Base-by-base conservation (phyloP, 257 asterid genomes). In the Nicotiana otophora region DNA sequence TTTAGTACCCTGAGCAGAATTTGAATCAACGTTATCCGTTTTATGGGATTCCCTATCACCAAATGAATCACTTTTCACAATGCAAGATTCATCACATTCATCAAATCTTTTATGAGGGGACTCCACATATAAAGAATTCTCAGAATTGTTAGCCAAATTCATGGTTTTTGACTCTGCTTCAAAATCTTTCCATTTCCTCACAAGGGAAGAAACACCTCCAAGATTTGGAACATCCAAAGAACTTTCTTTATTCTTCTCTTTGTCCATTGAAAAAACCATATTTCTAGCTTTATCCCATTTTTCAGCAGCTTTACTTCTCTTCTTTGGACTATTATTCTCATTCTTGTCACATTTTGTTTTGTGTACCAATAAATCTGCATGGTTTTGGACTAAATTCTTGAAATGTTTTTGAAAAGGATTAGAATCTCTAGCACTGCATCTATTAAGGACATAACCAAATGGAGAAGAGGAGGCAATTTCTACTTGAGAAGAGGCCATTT, bases 191-290 rank as follows among this genome's bases (percentile, higher is more conserved):
- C 97, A 95, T 86, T 90, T 92, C 81, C 83, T 93, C 28, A 95
- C 92, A 46, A 95, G 92, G 51, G 97, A 92, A 17, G 98, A 93
- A 8, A 95, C 97, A 19, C 93, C 96, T 1, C 93, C 89, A 34
- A 72, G 57, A 82, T 85, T 87, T 14, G 87, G 84, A 53, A 81
- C 85, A 75, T 85, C 89, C 0, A 36, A 1, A 33, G 16, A 57
- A 70, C 42, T 81, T 57, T 83, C 70, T 64, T 53, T 10, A 62
- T 81, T 86, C 90, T n/a, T 92, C 74, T 65, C 78, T 53, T 66
- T 72, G n/a, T 23, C 84, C 64, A 19, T 62, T 17, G 81, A 46
- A 30, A 53, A 53, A 26, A 80, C 74, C 74, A 60, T 57, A 23
- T 80, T 92, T 82, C 92, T 85, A 2, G 91, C 89, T 68, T 83